Conservation (phyloP, 768 basidiomycete genomes). For the Pleurotus djamor region DNA sequence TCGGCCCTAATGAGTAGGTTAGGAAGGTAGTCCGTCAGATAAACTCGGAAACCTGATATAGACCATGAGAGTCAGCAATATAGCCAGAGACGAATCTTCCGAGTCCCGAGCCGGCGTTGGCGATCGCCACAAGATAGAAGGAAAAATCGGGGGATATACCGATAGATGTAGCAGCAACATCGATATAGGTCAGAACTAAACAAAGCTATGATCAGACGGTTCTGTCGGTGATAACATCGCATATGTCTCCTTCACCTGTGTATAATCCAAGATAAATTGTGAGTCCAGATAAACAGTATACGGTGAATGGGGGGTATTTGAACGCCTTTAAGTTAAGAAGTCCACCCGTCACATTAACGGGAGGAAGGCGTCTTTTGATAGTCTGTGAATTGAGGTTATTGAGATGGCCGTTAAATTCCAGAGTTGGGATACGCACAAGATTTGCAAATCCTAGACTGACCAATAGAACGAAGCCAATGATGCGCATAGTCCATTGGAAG, state of each 20-base stretch:
- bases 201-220: slow-evolving; percentile 22
- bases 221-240: slow-evolving; percentile 20
- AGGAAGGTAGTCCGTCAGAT: background rate
- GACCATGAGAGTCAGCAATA: slow-evolving; percentile 55
- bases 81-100: slow-evolving; percentile 57
- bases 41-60: too few relatives aligned
- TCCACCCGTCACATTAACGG: slow-evolving; percentile 50
- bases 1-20: slow-evolving; percentile 39
- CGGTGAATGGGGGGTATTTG: slow-evolving; percentile 46
- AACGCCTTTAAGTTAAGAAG: slow-evolving; percentile 55
- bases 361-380: slow-evolving; percentile 52
- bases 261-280: slow-evolving; percentile 68
- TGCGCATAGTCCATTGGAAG: slow-evolving; percentile 78
- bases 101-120: slow-evolving; percentile 62
- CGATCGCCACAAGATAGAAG: slow-evolving; percentile 66
- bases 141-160: slow-evolving; percentile 50
- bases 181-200: slow-evolving; percentile 67
- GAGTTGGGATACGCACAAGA: slow-evolving; percentile 28
- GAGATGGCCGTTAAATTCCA: background rate
- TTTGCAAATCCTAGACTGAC: slow-evolving; percentile 51
- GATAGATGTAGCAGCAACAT: slow-evolving; percentile 48
- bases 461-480: slow-evolving; percentile 63
- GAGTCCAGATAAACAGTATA: slow-evolving; percentile 58
- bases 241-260: slow-evolving; percentile 37
- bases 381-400: slow-evolving; percentile 20